Evolutionary conservation across 176 grass and related monocot genomes (phyloP).

Genomic region (Typha latifolia): DNA sequence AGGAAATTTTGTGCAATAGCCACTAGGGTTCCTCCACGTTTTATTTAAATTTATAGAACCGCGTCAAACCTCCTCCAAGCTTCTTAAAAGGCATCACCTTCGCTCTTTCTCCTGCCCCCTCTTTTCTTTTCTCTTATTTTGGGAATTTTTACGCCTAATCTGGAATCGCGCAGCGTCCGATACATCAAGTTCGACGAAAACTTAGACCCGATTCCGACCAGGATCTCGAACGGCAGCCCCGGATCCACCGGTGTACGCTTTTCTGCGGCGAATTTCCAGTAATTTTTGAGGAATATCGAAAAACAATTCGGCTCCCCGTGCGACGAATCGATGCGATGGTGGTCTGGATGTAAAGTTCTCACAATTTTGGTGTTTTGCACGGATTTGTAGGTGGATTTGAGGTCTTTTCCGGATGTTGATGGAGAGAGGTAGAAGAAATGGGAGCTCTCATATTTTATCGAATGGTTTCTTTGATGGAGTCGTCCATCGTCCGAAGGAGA

Average conservation of each 20-base stretch:
- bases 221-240: not conserved
- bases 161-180: not conserved
- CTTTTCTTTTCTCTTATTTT: not conserved
- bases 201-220: not conserved
- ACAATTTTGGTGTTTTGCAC: not conserved
- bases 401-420: not conserved
- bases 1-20: too few species aligned
- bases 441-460: not conserved
- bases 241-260: not conserved
- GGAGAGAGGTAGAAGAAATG: not conserved
- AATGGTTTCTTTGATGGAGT: not conserved
- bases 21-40: not conserved
- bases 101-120: not conserved
- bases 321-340: not conserved
- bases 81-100: not conserved
- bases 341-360: not conserved
- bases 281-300: not conserved
- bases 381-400: not conserved
- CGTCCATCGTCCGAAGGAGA: constrained; percentile 2
- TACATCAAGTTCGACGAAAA: not conserved
- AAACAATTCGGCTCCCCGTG: not conserved
- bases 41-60: not conserved
- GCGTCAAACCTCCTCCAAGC: not conserved
- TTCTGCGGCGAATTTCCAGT: not conserved
- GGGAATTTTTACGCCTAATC: not conserved